Conservation (phyloP, 768 basidiomycete species). For the Rhodotorula sphaerocarpa region DNA sequence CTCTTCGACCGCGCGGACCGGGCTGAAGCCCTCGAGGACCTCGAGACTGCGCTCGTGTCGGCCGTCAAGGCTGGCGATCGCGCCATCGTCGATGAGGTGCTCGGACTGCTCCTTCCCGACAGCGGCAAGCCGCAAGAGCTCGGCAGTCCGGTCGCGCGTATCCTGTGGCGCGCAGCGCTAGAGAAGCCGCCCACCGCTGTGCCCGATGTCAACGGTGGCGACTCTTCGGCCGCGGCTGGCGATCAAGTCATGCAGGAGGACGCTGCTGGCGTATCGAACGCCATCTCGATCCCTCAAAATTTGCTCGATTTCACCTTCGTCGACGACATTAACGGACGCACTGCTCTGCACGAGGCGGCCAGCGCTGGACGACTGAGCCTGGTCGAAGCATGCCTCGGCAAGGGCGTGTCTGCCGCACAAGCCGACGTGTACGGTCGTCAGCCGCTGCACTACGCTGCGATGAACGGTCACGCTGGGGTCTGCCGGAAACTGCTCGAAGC, state of each 20-base stretch:
- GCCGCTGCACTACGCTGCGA: slow-evolving; percentile 88
- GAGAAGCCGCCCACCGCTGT: slow-evolving; percentile 51
- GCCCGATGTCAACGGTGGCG: no score
- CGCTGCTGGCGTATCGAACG: slow-evolving; percentile 56
- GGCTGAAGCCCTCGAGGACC: slow-evolving; percentile 41
- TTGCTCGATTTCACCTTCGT: slow-evolving; percentile 82
- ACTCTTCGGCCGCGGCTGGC: no score
- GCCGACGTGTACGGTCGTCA: slow-evolving; percentile 85
- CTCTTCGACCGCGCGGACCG: slow-evolving; percentile 40
- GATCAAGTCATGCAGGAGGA: slow-evolving; percentile 22
- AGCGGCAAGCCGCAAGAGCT: slow-evolving; percentile 49
- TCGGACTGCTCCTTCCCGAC: slow-evolving; percentile 61
- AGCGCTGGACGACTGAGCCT: slow-evolving; percentile 71
- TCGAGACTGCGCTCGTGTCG: slow-evolving; percentile 35
- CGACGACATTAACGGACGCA: slow-evolving; percentile 94
- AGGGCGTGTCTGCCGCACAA: slow-evolving; percentile 61
- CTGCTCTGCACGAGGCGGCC: slow-evolving; percentile 80
- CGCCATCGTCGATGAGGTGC: slow-evolving; percentile 77
- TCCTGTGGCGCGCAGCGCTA: slow-evolving; percentile 85
- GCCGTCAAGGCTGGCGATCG: slow-evolving; percentile 56
- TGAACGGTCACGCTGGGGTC: slow-evolving; percentile 73
- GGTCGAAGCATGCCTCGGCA: slow-evolving; percentile 68
- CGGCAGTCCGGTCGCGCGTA: slow-evolving; percentile 69
- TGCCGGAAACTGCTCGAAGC: slow-evolving; percentile 68
- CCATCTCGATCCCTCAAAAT: slow-evolving; percentile 55